These are phyloP conservation scores for Phlebiopsis gigantea DNA, from an alignment of 768 basidiomycete species.

Conservation along the genomic window DNA sequence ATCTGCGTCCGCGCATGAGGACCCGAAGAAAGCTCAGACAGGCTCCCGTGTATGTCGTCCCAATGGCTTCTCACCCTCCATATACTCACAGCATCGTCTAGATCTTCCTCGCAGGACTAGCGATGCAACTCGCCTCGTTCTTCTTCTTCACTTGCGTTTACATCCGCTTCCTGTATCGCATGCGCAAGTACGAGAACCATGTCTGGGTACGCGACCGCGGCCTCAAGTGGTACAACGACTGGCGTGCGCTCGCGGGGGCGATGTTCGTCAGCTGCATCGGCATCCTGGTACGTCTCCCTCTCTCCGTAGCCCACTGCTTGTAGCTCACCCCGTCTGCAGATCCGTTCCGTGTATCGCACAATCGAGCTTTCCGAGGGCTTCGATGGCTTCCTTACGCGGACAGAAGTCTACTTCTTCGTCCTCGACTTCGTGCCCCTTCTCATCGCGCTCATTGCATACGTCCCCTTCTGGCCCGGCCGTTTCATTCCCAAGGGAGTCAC, in stretches of 20 bases:
- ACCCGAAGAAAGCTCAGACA: background rate
- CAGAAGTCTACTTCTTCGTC: slow-evolving; percentile 60
- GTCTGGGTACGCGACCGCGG: slow-evolving; percentile 35
- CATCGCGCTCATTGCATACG: slow-evolving; percentile 51
- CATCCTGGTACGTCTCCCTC: slow-evolving; percentile 44
- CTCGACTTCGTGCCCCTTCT: slow-evolving; percentile 65
- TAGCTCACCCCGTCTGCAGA: slow-evolving; percentile 26
- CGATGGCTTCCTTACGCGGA: slow-evolving; percentile 47
- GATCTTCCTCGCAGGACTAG: slow-evolving; percentile 55
- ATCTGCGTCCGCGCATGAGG: slow-evolving; percentile 28
- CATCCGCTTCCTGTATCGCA: slow-evolving; percentile 42
- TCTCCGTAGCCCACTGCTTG: background rate
- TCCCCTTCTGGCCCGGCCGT: slow-evolving; percentile 63
- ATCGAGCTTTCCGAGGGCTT: slow-evolving; percentile 61
- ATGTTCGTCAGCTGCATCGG: slow-evolving; percentile 54
- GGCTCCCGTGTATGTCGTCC: background rate
- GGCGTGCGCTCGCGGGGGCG: slow-evolving; percentile 50
- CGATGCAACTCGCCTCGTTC: slow-evolving; percentile 51
- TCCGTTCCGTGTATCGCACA: slow-evolving; percentile 58
- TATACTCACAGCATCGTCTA: slow-evolving; percentile 14
- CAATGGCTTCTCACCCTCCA: background rate
- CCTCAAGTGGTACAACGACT: slow-evolving; percentile 47
- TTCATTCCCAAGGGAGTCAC: slow-evolving; percentile 32
- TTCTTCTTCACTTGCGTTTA: slow-evolving; percentile 42
- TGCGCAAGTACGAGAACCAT: slow-evolving; percentile 35